A percentile compares a stretch with the other conserved stretches of the same genome.
These are phyloP conservation scores for Alternaria conjuncta DNA, from an alignment of 2,329 filamentous ascomycete genomes.

Conservation along the genomic window DNA sequence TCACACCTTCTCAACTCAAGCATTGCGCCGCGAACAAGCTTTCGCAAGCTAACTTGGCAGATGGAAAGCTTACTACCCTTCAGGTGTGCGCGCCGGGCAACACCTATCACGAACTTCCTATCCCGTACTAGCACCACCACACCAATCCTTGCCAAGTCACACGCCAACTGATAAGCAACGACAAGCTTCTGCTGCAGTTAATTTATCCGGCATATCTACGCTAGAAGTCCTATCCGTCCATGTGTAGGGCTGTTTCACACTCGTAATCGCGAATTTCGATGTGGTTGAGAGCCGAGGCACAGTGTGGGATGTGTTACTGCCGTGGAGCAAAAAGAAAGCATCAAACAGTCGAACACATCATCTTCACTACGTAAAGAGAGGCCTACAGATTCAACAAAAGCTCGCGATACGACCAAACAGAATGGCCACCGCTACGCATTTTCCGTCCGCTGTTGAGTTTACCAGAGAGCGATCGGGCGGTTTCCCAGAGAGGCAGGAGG, in stretches of 20 bases:
- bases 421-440: too few species aligned
- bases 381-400: too few species aligned
- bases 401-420: too few species aligned
- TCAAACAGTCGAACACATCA: too few species aligned
- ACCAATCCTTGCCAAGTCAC: conserved; percentile 6
- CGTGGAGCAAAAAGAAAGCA: too few species aligned
- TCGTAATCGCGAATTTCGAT: too few species aligned
- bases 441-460: too few species aligned
- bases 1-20: background rate
- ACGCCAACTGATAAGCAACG: conserved; percentile 9
- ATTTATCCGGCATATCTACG: background rate
- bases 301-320: too few species aligned
- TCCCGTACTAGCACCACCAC: background rate
- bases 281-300: background rate
- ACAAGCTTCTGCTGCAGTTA: conserved; percentile 6
- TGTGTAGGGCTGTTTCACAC: too few species aligned
- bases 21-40: background rate
- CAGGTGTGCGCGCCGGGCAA: background rate
- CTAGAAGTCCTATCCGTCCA: too few species aligned
- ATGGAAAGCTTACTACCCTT: background rate
- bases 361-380: too few species aligned
- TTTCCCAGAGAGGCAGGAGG: background rate
- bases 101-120: conserved; percentile 4
- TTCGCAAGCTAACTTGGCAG: background rate
- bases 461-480: background rate